Base-by-base conservation (phyloP, 768 basidiomycete genomes). In the Dacryopinax primogenitus region DNA sequence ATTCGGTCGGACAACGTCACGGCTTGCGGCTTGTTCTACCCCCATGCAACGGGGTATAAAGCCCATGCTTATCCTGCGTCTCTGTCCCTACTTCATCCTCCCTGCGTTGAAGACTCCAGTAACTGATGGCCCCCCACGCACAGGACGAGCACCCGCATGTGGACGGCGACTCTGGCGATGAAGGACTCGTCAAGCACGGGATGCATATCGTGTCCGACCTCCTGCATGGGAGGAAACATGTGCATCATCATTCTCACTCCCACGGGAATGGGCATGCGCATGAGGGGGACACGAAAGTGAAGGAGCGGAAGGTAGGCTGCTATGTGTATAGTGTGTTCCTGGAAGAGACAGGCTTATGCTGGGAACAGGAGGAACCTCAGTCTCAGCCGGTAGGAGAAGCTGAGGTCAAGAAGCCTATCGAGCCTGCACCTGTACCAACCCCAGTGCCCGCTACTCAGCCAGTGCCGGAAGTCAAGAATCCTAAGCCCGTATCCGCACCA, bases 161-260 rank as follows among this genome's bases (percentile, higher is more conserved):
- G 11, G 51, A 58, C 51, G 51, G 51, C 51, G 51, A 58, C 51
- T 58, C 51, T 6, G 51, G 51, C 26, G 51, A 58, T 30, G 51
- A 58, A 21, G 51, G 51, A 3, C 15, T 58, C 15, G 6, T 58
- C 13, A 3, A 30, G 51, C 51, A 58, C 51, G 51, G 51, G 4
- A 58, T 58, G 4, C 51, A 58, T 32, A 30, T 58, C 51, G 51
- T 58, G 51, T 15, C 13, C 51, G 51, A 58, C 51, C 32, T 58
- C 21, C 32, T 58, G 26, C 51, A 58, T 30, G 51, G 51, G 23
- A 26, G 26, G 51, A 58, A 58, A 30, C 51, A 58, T 18, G 13
- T 28, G 51, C 51, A 58, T 18, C 51, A 58, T 32, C 51, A 58
- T 32, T 23, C 26, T 23, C 51, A 47, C 23, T 12, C 9, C 13